These are phyloP conservation scores for Peziza echinospora DNA, from an alignment of 495 filamentous ascomycete genomes.

Conservation along the genomic window DNA sequence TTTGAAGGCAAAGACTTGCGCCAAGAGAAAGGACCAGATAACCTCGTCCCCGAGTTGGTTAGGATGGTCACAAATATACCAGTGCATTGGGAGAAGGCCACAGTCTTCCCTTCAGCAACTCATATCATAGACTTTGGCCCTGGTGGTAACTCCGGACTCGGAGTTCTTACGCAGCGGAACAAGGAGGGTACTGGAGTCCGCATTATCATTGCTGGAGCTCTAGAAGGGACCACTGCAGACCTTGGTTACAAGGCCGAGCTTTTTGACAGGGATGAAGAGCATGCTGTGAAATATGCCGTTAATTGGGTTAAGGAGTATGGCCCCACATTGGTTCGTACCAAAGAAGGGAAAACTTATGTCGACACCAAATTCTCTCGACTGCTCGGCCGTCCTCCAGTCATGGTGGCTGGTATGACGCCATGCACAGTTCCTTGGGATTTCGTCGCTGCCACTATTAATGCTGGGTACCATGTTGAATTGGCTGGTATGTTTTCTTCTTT, in stretches of 20 bases:
- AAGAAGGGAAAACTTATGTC: conserved; percentile 66
- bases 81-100: conserved; percentile 89
- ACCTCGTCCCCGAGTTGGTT: conserved; percentile 59
- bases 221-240: conserved; percentile 72
- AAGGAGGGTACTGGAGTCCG: conserved; percentile 95
- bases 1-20: conserved; percentile 65
- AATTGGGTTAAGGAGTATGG: conserved; percentile 97
- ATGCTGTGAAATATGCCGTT: conserved; percentile 85
- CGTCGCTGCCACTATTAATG: conserved; percentile 85
- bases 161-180: conserved; percentile 91
- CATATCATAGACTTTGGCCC: conserved; percentile 94
- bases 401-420: conserved; percentile 94
- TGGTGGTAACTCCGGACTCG: conserved; percentile 85
- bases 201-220: conserved; percentile 75
- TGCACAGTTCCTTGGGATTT: conserved; percentile 90
- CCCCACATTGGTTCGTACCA: conserved; percentile 68
- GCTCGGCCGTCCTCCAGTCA: conserved; percentile 67
- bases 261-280: conserved; percentile 81
- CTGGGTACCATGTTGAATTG: conserved; percentile 83
- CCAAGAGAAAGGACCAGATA: conserved; percentile 33
- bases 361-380: conserved; percentile 96
- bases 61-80: conserved; percentile 83
- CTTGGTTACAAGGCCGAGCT: conserved; percentile 94
- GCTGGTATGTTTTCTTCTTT: conserved; percentile 23
- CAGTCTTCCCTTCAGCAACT: conserved; percentile 66